Percentiles rank a stretch among this genome's conserved stretches.
Evolutionary conservation across 768 basidiomycete species (phyloP).

Genomic region (Fistulinella prunicolor): DNA sequence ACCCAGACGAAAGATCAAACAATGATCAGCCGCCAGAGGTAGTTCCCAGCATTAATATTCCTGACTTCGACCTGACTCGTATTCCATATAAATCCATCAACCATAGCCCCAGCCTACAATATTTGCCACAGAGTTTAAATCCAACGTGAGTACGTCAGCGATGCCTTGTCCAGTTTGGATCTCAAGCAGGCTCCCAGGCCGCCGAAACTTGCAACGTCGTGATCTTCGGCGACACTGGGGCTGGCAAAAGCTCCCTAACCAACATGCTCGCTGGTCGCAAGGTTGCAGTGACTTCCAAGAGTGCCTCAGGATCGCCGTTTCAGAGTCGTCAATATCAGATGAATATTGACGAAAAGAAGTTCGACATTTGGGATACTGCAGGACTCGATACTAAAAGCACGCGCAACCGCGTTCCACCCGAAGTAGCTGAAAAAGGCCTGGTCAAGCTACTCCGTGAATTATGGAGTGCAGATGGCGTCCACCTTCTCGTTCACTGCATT

Average conservation of each 20-base stretch:
- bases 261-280: slow-evolving; percentile 38
- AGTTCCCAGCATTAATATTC: too few relatives aligned
- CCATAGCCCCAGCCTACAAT: slow-evolving; percentile 10
- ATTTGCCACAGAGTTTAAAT: slow-evolving; percentile 1
- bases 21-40: too few relatives aligned
- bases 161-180: not conserved
- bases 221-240: slow-evolving; percentile 42
- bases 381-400: slow-evolving; percentile 31
- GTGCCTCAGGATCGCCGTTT: slow-evolving; percentile 37
- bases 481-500: slow-evolving; percentile 34
- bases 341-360: slow-evolving; percentile 10
- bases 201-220: slow-evolving; percentile 33
- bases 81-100: too few relatives aligned
- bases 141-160: slow-evolving; percentile 10
- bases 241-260: slow-evolving; percentile 43
- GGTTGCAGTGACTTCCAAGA: slow-evolving; percentile 30
- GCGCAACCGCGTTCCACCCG: slow-evolving; percentile 22
- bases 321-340: slow-evolving; percentile 23
- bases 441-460: slow-evolving; percentile 32
- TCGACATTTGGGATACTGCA: slow-evolving; percentile 33
- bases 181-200: slow-evolving; percentile 4
- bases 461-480: slow-evolving; percentile 25
- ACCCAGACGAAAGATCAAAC: too few relatives aligned
- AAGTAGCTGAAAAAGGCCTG: slow-evolving; percentile 26
- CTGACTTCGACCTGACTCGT: too few relatives aligned